These are phyloP conservation scores for Baudoinia panamericana DNA, from an alignment of 495 filamentous ascomycete genomes.

Conservation along the genomic window DNA sequence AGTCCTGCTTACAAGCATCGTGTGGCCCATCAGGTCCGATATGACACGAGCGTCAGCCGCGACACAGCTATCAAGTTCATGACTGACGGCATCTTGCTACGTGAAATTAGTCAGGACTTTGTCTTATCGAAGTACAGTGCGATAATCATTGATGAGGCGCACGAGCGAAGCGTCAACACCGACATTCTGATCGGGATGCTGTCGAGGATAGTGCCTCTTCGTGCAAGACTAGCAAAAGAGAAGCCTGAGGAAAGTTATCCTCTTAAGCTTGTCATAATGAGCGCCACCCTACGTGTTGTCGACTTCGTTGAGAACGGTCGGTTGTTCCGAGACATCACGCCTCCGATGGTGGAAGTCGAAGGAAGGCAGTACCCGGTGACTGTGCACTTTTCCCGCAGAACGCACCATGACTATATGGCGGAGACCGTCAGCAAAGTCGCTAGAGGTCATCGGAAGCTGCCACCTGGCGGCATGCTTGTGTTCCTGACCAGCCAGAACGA, in stretches of 20 bases:
- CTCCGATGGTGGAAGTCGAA: slow-evolving; percentile 78
- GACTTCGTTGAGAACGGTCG: slow-evolving; percentile 76
- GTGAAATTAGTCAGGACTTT: slow-evolving; percentile 85
- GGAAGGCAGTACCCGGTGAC: slow-evolving; percentile 90
- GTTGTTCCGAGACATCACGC: slow-evolving; percentile 57
- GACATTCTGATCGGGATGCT: slow-evolving; percentile 96
- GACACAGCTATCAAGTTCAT: slow-evolving; percentile 97
- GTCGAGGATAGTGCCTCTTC: slow-evolving; percentile 74
- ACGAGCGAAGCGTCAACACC: slow-evolving; percentile 94
- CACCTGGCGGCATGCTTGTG: slow-evolving; percentile 83
- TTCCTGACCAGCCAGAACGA: slow-evolving; percentile 93
- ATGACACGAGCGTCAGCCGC: slow-evolving; percentile 68
- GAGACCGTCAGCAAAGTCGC: slow-evolving; percentile 80
- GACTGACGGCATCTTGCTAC: slow-evolving; percentile 92
- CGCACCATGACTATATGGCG: slow-evolving; percentile 75
- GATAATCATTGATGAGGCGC: slow-evolving; percentile 92
- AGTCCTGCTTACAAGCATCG: slow-evolving; percentile 46
- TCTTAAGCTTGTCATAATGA: slow-evolving; percentile 96
- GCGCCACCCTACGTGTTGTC: slow-evolving; percentile 77
- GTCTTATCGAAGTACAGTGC: slow-evolving; percentile 83
- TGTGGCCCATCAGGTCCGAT: slow-evolving; percentile 90
- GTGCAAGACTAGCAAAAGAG: slow-evolving; percentile 49
- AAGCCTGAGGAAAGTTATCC: slow-evolving; percentile 44
- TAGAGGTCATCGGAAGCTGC: slow-evolving; percentile 79
- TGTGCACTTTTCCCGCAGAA: slow-evolving; percentile 73